phyloP scores from a whole-genome alignment of 306 rosid genomes.

The Acmispon strigosus region DNA sequence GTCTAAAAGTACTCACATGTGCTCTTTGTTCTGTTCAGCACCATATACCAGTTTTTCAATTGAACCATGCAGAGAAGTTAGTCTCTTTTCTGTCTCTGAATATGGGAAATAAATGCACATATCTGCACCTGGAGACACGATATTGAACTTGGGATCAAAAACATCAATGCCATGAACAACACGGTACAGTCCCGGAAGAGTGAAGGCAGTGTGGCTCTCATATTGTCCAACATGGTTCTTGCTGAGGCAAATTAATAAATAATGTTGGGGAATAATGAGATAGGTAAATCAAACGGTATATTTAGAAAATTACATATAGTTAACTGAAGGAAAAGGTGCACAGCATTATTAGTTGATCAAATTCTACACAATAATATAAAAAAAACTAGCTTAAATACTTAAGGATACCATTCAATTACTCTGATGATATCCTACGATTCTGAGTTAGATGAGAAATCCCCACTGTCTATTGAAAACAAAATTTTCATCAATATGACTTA shows the following conservation, averaged over 20 bases:
- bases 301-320: neutral
- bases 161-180: constrained; percentile 77
- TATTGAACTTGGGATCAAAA: constrained; percentile 74
- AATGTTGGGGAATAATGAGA: neutral
- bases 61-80: constrained; percentile 54
- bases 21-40: constrained; percentile 61
- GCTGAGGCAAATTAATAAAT: constrained; percentile 33
- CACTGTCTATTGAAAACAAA: neutral
- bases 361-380: neutral
- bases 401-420: neutral
- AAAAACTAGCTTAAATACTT: neutral
- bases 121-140: constrained; percentile 82
- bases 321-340: neutral
- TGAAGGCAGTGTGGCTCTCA: constrained; percentile 71
- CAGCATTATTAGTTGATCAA: neutral
- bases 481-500: neutral
- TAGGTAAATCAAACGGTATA: neutral
- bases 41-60: constrained; percentile 49
- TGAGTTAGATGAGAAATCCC: neutral
- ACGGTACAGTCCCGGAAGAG: constrained; percentile 63
- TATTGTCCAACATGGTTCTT: constrained; percentile 69
- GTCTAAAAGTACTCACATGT: constrained; percentile 42
- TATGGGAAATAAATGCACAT: constrained; percentile 57
- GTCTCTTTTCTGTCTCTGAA: constrained; percentile 49
- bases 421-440: neutral